Percentiles rank a stretch among this genome's conserved stretches.
These are phyloP conservation scores for Penicillium antarcticum DNA, from an alignment of 495 filamentous ascomycete species.

Conservation along the genomic window DNA sequence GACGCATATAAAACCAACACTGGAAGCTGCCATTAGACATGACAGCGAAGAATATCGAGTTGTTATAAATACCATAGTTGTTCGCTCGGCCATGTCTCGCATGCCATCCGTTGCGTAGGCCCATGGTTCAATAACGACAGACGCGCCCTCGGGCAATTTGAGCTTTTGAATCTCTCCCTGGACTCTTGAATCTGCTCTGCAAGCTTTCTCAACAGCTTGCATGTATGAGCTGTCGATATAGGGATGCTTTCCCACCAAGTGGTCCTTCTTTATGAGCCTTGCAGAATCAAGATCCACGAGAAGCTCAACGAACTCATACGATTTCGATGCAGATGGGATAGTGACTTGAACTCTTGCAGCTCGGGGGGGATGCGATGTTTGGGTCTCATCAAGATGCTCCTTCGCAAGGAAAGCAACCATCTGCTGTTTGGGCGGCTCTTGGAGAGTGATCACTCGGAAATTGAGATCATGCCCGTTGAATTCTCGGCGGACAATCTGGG, in stretches of 20 bases:
- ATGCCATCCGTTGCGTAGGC: slow-evolving; percentile 39
- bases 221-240: slow-evolving; percentile 31
- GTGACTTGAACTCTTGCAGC: slow-evolving; percentile 20
- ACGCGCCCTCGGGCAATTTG: slow-evolving; percentile 25
- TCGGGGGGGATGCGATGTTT: slow-evolving; percentile 10
- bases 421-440: slow-evolving; percentile 24
- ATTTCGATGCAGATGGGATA: slow-evolving; percentile 1
- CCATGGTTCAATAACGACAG: slow-evolving; percentile 35
- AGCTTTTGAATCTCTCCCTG: slow-evolving; percentile 22
- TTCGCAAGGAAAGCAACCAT: slow-evolving; percentile 25
- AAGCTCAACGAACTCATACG: slow-evolving; percentile 16
- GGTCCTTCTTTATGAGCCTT: slow-evolving; percentile 5
- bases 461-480: slow-evolving; percentile 4
- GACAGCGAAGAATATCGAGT: background rate
- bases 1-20: slow-evolving; percentile 33
- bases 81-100: slow-evolving; percentile 32
- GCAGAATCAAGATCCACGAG: slow-evolving; percentile 12
- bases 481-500: slow-evolving; percentile 5
- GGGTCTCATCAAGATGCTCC: slow-evolving; percentile 10
- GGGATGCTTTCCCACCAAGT: slow-evolving; percentile 23
- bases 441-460: slow-evolving; percentile 24
- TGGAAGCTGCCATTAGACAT: slow-evolving; percentile 1
- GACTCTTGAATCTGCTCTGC: slow-evolving; percentile 16
- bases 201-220: slow-evolving; percentile 28
- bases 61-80: slow-evolving; percentile 19